These are phyloP conservation scores for Theobroma grandiflorum DNA, from an alignment of 441 rosid species.

Conservation along the genomic window DNA sequence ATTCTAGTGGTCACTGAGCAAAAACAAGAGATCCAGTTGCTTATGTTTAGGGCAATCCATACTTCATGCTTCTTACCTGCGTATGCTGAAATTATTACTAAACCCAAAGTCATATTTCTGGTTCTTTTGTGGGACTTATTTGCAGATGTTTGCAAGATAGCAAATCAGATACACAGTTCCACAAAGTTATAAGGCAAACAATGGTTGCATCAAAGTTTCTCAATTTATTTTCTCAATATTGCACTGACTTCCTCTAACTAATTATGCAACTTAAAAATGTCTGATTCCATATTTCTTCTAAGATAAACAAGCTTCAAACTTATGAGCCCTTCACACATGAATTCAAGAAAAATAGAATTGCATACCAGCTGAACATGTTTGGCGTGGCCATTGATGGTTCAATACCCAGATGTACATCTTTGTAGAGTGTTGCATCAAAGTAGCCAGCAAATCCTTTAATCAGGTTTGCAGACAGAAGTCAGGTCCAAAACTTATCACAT, in stretches of 20 bases:
- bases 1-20: neutral
- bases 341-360: slow-evolving; percentile 1
- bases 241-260: neutral
- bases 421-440: slow-evolving; percentile 84
- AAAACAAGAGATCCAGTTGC: neutral
- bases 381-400: slow-evolving; percentile 94
- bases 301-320: slow-evolving; percentile 7
- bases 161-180: slow-evolving; percentile 4
- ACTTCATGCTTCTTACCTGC: neutral
- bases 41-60: neutral
- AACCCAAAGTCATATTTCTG: neutral
- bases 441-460: slow-evolving; percentile 94
- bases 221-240: slow-evolving; percentile 11
- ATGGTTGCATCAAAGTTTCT: slow-evolving; percentile 5
- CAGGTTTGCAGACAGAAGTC: slow-evolving; percentile 21
- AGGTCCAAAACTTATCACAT: slow-evolving; percentile 20
- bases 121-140: slow-evolving; percentile 10
- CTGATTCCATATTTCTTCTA: neutral
- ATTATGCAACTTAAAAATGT: neutral
- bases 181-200: neutral
- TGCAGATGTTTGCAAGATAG: neutral
- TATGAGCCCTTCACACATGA: slow-evolving; percentile 9
- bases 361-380: slow-evolving; percentile 96
- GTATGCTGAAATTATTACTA: slow-evolving; percentile 1
- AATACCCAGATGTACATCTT: slow-evolving; percentile 96